Base-by-base conservation (phyloP, 2,329 filamentous ascomycete species). In the Cordyceps cateniannulata region DNA sequence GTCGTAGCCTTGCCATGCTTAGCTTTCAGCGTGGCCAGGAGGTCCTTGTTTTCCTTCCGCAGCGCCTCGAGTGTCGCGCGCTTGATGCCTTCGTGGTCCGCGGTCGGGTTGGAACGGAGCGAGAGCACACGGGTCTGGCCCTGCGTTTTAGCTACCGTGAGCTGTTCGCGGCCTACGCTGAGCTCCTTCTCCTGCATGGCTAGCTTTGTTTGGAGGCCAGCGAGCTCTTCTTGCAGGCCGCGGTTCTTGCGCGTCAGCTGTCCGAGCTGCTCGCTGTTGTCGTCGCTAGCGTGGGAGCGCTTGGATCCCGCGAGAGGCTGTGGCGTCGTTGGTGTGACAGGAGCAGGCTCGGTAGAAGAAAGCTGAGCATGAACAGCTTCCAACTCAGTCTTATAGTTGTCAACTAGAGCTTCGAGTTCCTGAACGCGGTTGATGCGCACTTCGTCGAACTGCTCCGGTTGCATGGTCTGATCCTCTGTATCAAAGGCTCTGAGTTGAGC, bases 401-500 rank as follows among this genome's bases (percentile, higher is more conserved):
- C 92, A 3, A 98, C 83, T 5, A 98, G 80, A n/a, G 84, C 81
- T 71, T 99, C 92, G 0, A 99, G 84, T 63, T 95, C 86, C 55
- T 88, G 83, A 20, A 96, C 87, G 24, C 91, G 88, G 63, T 87
- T 81, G 0, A 82, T 78, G 64, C 92, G 93, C 22, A 85, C 81
- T 65, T 89, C 84, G 68, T 99, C 91, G 59, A 89, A 88, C 48
- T 84, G 86, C 38, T 91, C 90, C 0, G 90, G 85, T 60, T 93
- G 86, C 76, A 97, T 89, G 0, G 93, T 93, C 58, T 86, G 85
- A 68, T 98, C 93, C 73, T 99, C 95, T 0, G 85, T 84, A 68
- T 98, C 91, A 63, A 96, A 89, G 0, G 90, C 88, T 75, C 93
- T 93, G 59, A 98, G 81, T 73, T 99, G 95, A 0, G 91, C 93